A percentile compares a stretch with the other conserved stretches of the same genome.
phyloP scores from a whole-genome alignment of 1,139 yeast genomes.

The Geotrichum restrictum region DNA sequence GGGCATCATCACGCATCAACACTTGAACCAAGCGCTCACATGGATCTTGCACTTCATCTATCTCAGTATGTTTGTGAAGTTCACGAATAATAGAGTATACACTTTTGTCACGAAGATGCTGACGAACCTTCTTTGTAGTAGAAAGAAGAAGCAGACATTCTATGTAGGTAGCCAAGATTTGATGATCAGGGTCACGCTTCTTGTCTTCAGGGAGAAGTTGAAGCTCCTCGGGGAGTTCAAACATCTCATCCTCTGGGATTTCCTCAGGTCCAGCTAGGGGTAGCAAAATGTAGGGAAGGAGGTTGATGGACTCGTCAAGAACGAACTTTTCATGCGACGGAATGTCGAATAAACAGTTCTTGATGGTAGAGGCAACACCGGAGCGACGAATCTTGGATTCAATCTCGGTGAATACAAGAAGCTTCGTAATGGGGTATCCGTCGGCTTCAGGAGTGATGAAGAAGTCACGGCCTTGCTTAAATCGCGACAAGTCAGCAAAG shows the following conservation, averaged over 20 bases:
- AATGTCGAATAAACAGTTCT: slow-evolving; percentile 81
- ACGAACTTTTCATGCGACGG: slow-evolving; percentile 60
- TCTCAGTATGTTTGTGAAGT: slow-evolving; percentile 64
- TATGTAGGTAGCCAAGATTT: slow-evolving; percentile 61
- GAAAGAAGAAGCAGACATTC: slow-evolving; percentile 75
- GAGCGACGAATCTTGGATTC: slow-evolving; percentile 78
- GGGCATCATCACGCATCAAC: slow-evolving; percentile 86
- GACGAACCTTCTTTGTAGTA: slow-evolving; percentile 70
- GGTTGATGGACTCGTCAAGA: slow-evolving; percentile 59
- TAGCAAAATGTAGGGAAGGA: slow-evolving; percentile 73
- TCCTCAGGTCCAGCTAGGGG: slow-evolving; percentile 83
- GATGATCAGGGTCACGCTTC: slow-evolving; percentile 64
- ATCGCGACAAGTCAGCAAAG: slow-evolving; percentile 85
- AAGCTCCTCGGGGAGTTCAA: slow-evolving; percentile 82
- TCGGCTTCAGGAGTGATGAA: slow-evolving; percentile 68
- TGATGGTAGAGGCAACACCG: slow-evolving; percentile 90
- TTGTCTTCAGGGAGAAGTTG: slow-evolving; percentile 77
- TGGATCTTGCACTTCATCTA: slow-evolving; percentile 59
- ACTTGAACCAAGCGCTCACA: slow-evolving; percentile 59
- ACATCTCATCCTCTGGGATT: slow-evolving; percentile 78
- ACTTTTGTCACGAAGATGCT: slow-evolving; percentile 66
- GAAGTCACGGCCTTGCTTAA: slow-evolving; percentile 63
- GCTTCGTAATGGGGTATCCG: slow-evolving; percentile 75
- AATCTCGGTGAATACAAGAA: slow-evolving; percentile 79
- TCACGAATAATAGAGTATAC: slow-evolving; percentile 84